These are phyloP conservation scores for Solanum sparsipilum DNA, from an alignment of 257 asterid genomes.

Conservation along the genomic window DNA sequence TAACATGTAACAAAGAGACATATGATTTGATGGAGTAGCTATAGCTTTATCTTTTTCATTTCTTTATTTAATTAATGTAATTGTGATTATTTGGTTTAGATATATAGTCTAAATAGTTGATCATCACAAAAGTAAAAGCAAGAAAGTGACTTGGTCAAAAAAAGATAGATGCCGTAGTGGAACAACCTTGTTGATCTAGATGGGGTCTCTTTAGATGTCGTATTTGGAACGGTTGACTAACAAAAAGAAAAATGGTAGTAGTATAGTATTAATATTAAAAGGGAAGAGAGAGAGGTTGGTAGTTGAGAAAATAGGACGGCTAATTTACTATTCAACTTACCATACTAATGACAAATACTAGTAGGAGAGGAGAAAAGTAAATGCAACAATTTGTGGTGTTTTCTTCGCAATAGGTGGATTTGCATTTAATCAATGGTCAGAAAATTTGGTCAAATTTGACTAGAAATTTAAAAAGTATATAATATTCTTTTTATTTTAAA, in stretches of 20 bases:
- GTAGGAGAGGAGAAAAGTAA: not conserved
- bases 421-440: not conserved
- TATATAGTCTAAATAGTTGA: not conserved
- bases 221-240: slow-evolving; percentile 12
- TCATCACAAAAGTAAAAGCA: not conserved
- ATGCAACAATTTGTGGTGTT: not conserved
- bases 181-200: not conserved
- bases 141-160: slow-evolving; percentile 7
- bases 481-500: too few species aligned
- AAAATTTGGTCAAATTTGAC: too few species aligned
- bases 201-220: not conserved
- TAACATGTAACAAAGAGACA: not conserved
- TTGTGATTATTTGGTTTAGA: not conserved
- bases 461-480: too few species aligned
- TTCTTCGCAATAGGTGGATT: not conserved
- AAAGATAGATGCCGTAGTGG: not conserved
- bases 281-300: not conserved
- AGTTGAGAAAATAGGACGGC: slow-evolving; percentile 5
- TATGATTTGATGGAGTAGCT: not conserved
- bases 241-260: not conserved
- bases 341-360: not conserved
- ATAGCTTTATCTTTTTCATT: not conserved
- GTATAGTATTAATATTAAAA: not conserved
- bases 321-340: not conserved
- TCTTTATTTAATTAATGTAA: not conserved